Percentiles rank a stretch among this genome's conserved stretches.
These are phyloP conservation scores for Microdochium bolleyi DNA, from an alignment of 2,329 filamentous ascomycete species.

Conservation along the genomic window DNA sequence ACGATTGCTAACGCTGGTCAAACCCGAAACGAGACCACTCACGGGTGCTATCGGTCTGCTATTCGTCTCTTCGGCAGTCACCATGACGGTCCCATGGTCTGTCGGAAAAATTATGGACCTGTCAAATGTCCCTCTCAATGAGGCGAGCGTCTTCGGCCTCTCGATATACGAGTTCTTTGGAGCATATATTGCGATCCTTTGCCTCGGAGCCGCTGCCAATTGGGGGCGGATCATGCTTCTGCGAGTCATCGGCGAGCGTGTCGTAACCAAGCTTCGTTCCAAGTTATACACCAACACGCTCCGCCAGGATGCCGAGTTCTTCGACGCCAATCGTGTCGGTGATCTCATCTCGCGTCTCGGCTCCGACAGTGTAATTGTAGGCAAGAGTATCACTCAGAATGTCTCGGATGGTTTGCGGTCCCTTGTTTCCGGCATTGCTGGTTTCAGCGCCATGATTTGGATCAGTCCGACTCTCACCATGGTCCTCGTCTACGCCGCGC, in stretches of 20 bases:
- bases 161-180: constrained; percentile 83
- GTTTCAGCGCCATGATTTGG: constrained; percentile 91
- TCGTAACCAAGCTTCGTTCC: constrained; percentile 82
- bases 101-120: constrained; percentile 94
- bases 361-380: constrained; percentile 95
- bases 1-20: constrained; percentile 82
- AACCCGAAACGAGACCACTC: constrained; percentile 74
- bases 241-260: constrained; percentile 88
- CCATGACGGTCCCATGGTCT: constrained; percentile 93
- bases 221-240: constrained; percentile 91
- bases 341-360: constrained; percentile 93
- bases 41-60: constrained; percentile 75
- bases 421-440: constrained; percentile 81
- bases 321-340: constrained; percentile 93
- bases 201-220: constrained; percentile 80
- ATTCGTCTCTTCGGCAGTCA: constrained; percentile 82
- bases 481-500: constrained; percentile 78
- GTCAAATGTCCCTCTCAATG: constrained; percentile 66
- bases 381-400: constrained; percentile 97
- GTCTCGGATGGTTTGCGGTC: constrained; percentile 91
- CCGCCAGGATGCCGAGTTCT: constrained; percentile 97
- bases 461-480: constrained; percentile 86
- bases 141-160: constrained; percentile 70
- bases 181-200: constrained; percentile 67
- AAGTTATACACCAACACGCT: constrained; percentile 88